Percentiles rank a stretch among this genome's conserved stretches.
These are phyloP conservation scores for Cladochytrium replicatum DNA, from an alignment of 192 early-diverging fungal species.

Conservation along the genomic window DNA sequence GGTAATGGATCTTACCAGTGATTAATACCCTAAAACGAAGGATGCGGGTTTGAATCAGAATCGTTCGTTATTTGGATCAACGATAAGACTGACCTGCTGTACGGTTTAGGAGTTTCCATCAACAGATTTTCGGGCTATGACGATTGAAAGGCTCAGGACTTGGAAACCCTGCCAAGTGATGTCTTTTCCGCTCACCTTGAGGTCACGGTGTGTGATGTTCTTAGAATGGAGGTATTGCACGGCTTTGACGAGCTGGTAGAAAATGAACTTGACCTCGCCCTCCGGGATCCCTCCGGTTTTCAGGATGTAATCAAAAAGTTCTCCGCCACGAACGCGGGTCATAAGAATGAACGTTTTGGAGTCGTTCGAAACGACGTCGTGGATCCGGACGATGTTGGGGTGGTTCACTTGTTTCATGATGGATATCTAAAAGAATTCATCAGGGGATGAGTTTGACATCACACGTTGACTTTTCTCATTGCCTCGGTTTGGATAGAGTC, in stretches of 20 bases:
- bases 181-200: slow-evolving; percentile 57
- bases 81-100: slow-evolving; percentile 5
- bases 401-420: slow-evolving; percentile 14
- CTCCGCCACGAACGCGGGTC: slow-evolving; percentile 15
- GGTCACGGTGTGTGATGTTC: slow-evolving; percentile 75
- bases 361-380: slow-evolving; percentile 6
- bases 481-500: neutral
- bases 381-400: slow-evolving; percentile 15
- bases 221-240: slow-evolving; percentile 76
- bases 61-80: neutral
- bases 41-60: too few species aligned
- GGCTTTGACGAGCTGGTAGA: slow-evolving; percentile 57
- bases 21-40: too few species aligned
- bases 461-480: neutral
- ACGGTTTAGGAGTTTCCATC: slow-evolving; percentile 4
- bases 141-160: neutral
- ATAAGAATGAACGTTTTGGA: slow-evolving; percentile 8
- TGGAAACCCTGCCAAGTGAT: too few species aligned
- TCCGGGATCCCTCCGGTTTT: slow-evolving; percentile 4
- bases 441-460: neutral
- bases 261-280: slow-evolving; percentile 16
- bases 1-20: too few species aligned
- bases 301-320: slow-evolving; percentile 17
- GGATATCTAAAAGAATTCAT: slow-evolving; percentile 6
- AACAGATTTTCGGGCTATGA: slow-evolving; percentile 19